phyloP scores from a whole-genome alignment of 148 eudicot genomes.

The Rhododendron simsii region DNA sequence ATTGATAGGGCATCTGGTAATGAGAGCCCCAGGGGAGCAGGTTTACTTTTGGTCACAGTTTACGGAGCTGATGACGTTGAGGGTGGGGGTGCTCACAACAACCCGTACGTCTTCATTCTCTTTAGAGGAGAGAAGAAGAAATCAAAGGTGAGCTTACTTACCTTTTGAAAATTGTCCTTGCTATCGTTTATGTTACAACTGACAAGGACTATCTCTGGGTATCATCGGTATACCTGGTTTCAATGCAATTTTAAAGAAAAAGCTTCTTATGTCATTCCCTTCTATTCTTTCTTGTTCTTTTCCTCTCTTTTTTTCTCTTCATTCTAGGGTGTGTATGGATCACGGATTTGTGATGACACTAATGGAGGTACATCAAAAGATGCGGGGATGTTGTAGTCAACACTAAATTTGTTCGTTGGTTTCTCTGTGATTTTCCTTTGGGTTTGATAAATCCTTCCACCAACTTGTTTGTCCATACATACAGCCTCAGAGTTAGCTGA shows the following conservation, averaged over 20 bases:
- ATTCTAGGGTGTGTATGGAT: background rate
- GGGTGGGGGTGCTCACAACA: slow-evolving; percentile 56
- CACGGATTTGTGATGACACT: background rate
- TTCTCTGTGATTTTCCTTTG: background rate
- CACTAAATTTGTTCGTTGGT: background rate
- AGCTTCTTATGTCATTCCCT: background rate
- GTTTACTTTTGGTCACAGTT: slow-evolving; percentile 60
- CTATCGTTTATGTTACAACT: background rate
- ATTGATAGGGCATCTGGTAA: slow-evolving; percentile 16
- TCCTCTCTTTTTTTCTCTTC: background rate
- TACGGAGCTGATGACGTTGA: slow-evolving; percentile 78
- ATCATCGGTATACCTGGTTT: background rate
- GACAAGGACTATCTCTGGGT: background rate
- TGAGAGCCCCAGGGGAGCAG: slow-evolving; percentile 50
- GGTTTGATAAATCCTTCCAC: background rate
- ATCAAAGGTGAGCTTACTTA: slow-evolving; percentile 53
- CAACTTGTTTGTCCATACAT: background rate
- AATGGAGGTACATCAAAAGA: background rate
- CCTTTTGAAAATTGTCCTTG: background rate
- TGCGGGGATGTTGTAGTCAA: background rate
- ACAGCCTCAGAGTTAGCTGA: background rate
- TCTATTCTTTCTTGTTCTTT: background rate
- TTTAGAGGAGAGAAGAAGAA: slow-evolving; percentile 70
- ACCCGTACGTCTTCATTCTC: slow-evolving; percentile 59
- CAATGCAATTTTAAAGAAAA: background rate